Conservation (phyloP, 2,329 filamentous ascomycete genomes). For the Phialophora chinensis region DNA sequence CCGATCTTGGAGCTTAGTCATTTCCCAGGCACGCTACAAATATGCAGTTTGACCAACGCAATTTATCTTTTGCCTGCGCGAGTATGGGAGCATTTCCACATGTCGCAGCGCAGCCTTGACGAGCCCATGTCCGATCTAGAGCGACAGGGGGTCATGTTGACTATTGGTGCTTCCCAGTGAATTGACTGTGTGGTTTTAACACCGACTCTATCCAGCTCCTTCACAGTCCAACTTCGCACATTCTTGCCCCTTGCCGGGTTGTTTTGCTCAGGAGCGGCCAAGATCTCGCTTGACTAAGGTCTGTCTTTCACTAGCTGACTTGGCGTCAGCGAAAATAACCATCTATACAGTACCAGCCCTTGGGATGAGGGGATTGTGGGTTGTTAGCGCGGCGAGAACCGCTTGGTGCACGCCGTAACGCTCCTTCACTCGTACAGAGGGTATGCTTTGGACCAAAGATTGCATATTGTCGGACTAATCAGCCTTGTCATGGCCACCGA, state of each 20-base stretch:
- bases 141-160: neutral
- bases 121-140: neutral
- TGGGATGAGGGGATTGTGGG: neutral
- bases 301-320: slow-evolving; percentile 1
- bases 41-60: neutral
- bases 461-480: neutral
- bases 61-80: no score
- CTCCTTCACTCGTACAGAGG: neutral
- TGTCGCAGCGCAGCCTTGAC: neutral
- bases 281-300: neutral
- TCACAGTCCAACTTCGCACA: no score
- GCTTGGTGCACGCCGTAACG: neutral
- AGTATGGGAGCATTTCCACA: neutral
- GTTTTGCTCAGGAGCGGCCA: neutral
- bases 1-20: neutral
- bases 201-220: no score
- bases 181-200: neutral
- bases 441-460: neutral
- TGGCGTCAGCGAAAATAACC: neutral
- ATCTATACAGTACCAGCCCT: neutral
- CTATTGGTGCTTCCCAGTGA: neutral
- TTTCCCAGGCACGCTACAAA: neutral
- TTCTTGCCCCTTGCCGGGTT: no score
- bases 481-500: no score
- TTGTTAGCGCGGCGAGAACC: neutral